Evolutionary conservation across 148 eudicot species (phyloP).

Genomic region (Vaccinium myrtillus): DNA sequence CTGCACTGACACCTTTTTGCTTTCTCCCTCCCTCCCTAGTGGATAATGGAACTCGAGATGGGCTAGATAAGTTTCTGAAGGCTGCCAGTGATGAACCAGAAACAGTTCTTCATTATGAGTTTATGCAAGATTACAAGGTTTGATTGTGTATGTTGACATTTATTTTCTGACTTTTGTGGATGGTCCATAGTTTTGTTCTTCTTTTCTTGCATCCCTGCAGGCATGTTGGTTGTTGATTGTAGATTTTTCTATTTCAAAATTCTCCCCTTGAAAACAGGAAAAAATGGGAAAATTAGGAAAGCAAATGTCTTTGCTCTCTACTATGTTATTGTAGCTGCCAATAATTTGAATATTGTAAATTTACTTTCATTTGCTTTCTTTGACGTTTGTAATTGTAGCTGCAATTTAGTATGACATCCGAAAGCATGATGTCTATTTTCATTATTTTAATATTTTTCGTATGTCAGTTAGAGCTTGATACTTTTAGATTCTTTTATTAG

Average conservation of each 20-base stretch:
- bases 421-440: background rate
- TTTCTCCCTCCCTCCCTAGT: slow-evolving; percentile 29
- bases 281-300: background rate
- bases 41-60: slow-evolving; percentile 96
- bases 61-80: slow-evolving; percentile 88
- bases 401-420: background rate
- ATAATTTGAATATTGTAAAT: background rate
- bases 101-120: slow-evolving; percentile 97
- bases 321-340: background rate
- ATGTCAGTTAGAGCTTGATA: slow-evolving; percentile 12
- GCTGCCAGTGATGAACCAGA: slow-evolving; percentile 98
- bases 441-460: background rate
- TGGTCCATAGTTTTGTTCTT: background rate
- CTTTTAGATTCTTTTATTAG: slow-evolving; percentile 32
- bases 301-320: background rate
- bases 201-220: slow-evolving; percentile 6
- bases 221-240: background rate
- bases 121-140: slow-evolving; percentile 99
- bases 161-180: background rate
- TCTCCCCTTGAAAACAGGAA: background rate
- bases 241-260: no score
- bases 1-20: background rate
- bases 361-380: background rate
- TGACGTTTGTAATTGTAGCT: background rate
- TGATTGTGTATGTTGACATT: background rate